phyloP scores from a whole-genome alignment of 768 basidiomycete species.

The Erythrobasidium yunnanense region DNA sequence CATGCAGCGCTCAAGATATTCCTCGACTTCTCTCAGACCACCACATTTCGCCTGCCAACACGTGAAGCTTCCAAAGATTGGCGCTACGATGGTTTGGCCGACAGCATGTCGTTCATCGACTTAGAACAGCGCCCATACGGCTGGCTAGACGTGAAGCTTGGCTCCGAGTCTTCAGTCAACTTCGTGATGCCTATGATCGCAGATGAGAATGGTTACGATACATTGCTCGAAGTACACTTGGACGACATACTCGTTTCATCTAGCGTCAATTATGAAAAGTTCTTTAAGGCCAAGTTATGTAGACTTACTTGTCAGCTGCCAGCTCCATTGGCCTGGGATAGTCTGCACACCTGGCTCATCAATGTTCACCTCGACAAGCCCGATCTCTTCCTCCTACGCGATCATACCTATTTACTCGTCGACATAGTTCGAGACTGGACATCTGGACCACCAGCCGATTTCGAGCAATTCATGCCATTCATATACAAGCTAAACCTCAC shows the following conservation, averaged over 20 bases:
- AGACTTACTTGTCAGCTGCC: conserved; percentile 57
- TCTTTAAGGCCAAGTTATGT: conserved; percentile 67
- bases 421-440: conserved; percentile 90
- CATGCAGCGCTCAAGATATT: conserved; percentile 75
- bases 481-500: conserved; percentile 61
- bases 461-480: conserved; percentile 71
- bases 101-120: conserved; percentile 46
- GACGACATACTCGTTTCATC: conserved; percentile 66
- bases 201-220: conserved; percentile 61
- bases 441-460: conserved; percentile 62
- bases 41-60: conserved; percentile 73
- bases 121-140: conserved; percentile 50
- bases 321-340: conserved; percentile 71
- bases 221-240: conserved; percentile 68
- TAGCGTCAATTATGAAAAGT: conserved; percentile 74
- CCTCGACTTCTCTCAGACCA: conserved; percentile 65
- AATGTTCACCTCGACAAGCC: conserved; percentile 62
- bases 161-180: conserved; percentile 71
- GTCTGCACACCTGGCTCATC: conserved; percentile 65
- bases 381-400: conserved; percentile 65
- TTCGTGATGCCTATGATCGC: conserved; percentile 76
- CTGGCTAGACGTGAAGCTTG: conserved; percentile 61
- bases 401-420: conserved; percentile 86
- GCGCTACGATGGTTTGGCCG: conserved; percentile 66
- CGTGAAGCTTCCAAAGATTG: conserved; percentile 91